These are phyloP conservation scores for Mycosarcoma mackinlayi DNA, from an alignment of 1,284 basidiomycete genomes.

Conservation along the genomic window DNA sequence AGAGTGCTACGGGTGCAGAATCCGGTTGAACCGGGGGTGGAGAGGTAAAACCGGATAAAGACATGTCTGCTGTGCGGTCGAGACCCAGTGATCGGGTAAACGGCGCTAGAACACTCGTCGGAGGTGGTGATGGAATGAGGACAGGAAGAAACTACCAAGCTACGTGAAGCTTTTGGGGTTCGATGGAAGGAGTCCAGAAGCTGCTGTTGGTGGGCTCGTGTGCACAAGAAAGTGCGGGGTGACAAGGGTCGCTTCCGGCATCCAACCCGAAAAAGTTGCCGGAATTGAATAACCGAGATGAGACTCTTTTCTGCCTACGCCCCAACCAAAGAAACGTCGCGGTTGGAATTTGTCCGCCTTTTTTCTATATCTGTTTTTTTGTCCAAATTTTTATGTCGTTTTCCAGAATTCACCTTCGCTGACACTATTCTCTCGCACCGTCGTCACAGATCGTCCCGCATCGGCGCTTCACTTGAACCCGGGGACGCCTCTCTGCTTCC, in stretches of 20 bases:
- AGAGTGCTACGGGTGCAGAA: slow-evolving; percentile 38
- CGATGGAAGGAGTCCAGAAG: neutral
- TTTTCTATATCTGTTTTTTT: slow-evolving; percentile 15
- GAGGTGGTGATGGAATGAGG: no score
- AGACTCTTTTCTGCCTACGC: slow-evolving; percentile 5
- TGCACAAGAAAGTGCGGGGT: slow-evolving; percentile 8
- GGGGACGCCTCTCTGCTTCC: slow-evolving; percentile 4
- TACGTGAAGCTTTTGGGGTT: no score
- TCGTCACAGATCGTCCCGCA: slow-evolving; percentile 17
- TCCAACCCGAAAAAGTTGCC: slow-evolving; percentile 10
- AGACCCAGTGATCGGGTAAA: neutral
- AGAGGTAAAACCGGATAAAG: slow-evolving; percentile 15
- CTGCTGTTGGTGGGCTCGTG: neutral
- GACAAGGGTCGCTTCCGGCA: slow-evolving; percentile 1
- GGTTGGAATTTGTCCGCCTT: neutral
- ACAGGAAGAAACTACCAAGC: no score
- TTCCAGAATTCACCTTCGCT: neutral
- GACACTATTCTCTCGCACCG: no score
- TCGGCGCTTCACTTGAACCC: slow-evolving; percentile 14
- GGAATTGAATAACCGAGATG: slow-evolving; percentile 31
- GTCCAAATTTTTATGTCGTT: slow-evolving; percentile 2
- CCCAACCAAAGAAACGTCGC: no score
- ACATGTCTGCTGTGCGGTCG: slow-evolving; percentile 5
- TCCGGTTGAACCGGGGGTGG: slow-evolving; percentile 21
- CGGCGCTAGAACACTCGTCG: no score